Conservation (phyloP, 2,329 filamentous ascomycete genomes). For the Aspergillus jensenii region DNA sequence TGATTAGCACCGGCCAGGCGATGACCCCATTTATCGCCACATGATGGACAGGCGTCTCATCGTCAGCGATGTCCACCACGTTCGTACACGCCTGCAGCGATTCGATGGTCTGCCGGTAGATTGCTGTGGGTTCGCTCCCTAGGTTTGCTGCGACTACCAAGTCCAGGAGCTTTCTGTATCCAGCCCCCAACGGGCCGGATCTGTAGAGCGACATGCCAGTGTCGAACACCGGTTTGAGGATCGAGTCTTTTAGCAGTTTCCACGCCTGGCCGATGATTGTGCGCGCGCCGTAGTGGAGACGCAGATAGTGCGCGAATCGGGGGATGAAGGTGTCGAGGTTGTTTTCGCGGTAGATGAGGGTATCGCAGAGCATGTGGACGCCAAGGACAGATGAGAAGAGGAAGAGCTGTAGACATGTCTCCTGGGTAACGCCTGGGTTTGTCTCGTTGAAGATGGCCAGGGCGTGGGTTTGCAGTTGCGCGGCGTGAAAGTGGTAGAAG, state of each 20-base stretch:
- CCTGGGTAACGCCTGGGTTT: conserved; percentile 9
- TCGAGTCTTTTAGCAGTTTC: conserved; percentile 15
- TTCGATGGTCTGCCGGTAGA: conserved; percentile 10
- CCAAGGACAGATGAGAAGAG: conserved; percentile 23
- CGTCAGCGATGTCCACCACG: neutral
- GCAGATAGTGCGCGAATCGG: conserved; percentile 25
- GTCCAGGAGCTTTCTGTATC: neutral
- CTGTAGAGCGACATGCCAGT: neutral
- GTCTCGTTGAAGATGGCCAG: conserved; percentile 17
- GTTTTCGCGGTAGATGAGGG: conserved; percentile 39
- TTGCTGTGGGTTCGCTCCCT: neutral
- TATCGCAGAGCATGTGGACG: conserved; percentile 50
- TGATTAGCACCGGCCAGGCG: neutral
- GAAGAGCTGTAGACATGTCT: conserved; percentile 21
- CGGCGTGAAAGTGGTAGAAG: conserved; percentile 30
- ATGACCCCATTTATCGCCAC: neutral
- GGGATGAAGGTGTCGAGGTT: conserved; percentile 39
- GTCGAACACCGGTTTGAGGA: conserved; percentile 2
- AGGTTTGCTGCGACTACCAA: neutral
- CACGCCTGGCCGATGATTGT: conserved; percentile 15
- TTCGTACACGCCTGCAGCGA: conserved; percentile 12
- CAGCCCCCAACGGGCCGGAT: neutral
- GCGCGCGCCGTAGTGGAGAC: conserved; percentile 27
- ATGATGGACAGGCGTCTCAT: neutral
- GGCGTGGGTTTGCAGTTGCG: conserved; percentile 36